Evolutionary conservation across 352 stramenopile genomes (phyloP).

Genomic region (Pilasporangium apinafurcum): DNA sequence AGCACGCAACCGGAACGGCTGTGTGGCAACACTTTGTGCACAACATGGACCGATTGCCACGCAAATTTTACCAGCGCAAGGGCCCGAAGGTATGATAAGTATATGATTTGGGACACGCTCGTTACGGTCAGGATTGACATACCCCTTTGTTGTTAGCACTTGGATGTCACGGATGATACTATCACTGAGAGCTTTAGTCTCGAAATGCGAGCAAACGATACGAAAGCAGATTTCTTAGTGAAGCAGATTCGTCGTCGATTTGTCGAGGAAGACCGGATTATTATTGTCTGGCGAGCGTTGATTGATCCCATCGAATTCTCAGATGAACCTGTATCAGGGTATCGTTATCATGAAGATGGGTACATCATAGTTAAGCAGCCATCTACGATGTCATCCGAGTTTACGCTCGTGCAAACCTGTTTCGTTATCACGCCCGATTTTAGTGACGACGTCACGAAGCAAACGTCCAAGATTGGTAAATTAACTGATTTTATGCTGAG

Average conservation of each 20-base stretch:
- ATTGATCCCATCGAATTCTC: slow-evolving; percentile 42
- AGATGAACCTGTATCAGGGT: slow-evolving; percentile 21
- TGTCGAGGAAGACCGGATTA: slow-evolving; percentile 44
- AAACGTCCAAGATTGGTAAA: slow-evolving; percentile 23
- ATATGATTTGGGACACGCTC: no score
- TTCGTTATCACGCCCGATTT: slow-evolving; percentile 38
- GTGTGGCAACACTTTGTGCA: slow-evolving; percentile 8
- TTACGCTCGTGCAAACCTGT: slow-evolving; percentile 43
- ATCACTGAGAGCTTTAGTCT: slow-evolving; percentile 52
- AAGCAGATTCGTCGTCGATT: slow-evolving; percentile 60
- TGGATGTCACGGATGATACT: slow-evolving; percentile 36
- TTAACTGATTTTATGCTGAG: slow-evolving; percentile 38
- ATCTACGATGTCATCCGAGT: slow-evolving; percentile 19
- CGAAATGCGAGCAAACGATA: slow-evolving; percentile 48
- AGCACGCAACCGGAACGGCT: neutral
- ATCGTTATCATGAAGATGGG: slow-evolving; percentile 36
- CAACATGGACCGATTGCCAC: slow-evolving; percentile 4
- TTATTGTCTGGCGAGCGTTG: slow-evolving; percentile 52
- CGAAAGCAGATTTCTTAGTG: slow-evolving; percentile 35
- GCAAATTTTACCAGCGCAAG: slow-evolving; percentile 15
- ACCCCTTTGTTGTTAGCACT: slow-evolving; percentile 6
- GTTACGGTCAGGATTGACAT: neutral
- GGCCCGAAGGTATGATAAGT: no score
- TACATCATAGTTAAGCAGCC: slow-evolving; percentile 48
- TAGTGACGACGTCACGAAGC: slow-evolving; percentile 13